A percentile compares a stretch with the other conserved stretches of the same genome.
These are phyloP conservation scores for Nosema bombycis DNA, from an alignment of 371 early-diverging fungal species.

Conservation along the genomic window DNA sequence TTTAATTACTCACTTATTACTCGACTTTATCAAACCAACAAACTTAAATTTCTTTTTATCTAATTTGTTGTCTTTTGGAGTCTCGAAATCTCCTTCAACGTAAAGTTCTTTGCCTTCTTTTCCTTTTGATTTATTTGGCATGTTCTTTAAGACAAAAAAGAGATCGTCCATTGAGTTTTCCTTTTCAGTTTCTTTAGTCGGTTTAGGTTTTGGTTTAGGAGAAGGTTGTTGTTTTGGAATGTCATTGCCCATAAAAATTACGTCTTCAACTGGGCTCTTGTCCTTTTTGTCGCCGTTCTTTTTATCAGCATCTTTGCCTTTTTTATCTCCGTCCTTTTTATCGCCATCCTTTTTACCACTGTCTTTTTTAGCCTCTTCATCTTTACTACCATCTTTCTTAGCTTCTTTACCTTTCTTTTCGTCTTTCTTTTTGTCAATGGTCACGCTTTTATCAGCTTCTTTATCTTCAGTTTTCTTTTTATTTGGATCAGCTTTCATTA, in stretches of 20 bases:
- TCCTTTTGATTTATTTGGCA: conserved; percentile 34
- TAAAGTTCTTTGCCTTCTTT: conserved; percentile 31
- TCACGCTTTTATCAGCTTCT: not conserved
- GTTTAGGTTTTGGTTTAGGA: not conserved
- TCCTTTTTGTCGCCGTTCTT: conserved; percentile 7
- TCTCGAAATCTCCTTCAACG: conserved; percentile 44
- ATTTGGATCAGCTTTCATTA: not conserved
- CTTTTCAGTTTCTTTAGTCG: no score
- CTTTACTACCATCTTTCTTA: not conserved
- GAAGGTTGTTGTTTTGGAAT: conserved; percentile 26
- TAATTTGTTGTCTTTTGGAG: conserved; percentile 39
- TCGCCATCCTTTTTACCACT: not conserved
- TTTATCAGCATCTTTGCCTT: not conserved
- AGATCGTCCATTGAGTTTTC: conserved; percentile 37
- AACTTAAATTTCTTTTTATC: conserved; percentile 37
- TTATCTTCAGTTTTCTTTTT: not conserved
- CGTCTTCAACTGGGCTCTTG: conserved; percentile 17
- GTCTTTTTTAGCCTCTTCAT: not conserved
- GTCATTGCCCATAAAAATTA: not conserved
- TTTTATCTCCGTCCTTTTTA: conserved; percentile 4
- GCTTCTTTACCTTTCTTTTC: conserved; percentile 1
- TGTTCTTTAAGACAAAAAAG: conserved; percentile 52
- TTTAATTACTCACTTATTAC: conserved; percentile 7
- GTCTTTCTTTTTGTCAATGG: not conserved
- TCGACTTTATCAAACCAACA: conserved; percentile 38